Percentiles rank a stretch among this genome's conserved stretches.
phyloP scores from a whole-genome alignment of 129 eudicot species.

The Solidago caesia region DNA sequence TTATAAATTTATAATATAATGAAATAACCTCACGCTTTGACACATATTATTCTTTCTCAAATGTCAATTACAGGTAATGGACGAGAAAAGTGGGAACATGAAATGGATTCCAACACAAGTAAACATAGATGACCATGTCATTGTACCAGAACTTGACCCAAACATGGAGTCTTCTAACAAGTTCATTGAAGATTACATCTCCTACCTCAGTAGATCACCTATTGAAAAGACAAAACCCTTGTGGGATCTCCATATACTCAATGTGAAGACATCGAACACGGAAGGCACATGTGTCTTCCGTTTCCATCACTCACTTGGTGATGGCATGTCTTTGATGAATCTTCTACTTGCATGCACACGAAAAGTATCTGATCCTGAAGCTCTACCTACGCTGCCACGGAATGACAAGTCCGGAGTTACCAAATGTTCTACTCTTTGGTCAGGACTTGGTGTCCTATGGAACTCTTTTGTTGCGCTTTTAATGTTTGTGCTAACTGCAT shows the following conservation, averaged over 20 bases:
- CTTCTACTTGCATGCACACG: slow-evolving; percentile 31
- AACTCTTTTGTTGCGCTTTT: slow-evolving; percentile 32
- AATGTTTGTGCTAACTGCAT: slow-evolving; percentile 30
- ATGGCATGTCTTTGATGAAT: slow-evolving; percentile 41
- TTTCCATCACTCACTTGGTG: slow-evolving; percentile 49
- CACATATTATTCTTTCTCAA: too few relatives aligned
- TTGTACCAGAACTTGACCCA: slow-evolving; percentile 18
- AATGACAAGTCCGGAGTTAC: slow-evolving; percentile 16
- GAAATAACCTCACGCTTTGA: too few relatives aligned
- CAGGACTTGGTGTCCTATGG: slow-evolving; percentile 16
- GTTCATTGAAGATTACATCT: slow-evolving; percentile 38
- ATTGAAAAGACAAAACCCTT: slow-evolving; percentile 36
- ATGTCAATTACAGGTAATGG: slow-evolving; percentile 18
- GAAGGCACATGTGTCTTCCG: slow-evolving; percentile 39
- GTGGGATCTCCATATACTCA: slow-evolving; percentile 44
- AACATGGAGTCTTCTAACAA: slow-evolving; percentile 32
- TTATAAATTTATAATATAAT: too few relatives aligned
- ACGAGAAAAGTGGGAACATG: slow-evolving; percentile 26
- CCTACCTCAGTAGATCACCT: slow-evolving; percentile 34
- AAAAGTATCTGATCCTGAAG: slow-evolving; percentile 29
- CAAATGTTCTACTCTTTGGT: slow-evolving; percentile 18
- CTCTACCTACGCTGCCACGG: slow-evolving; percentile 22
- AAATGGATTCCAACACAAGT: slow-evolving; percentile 39
- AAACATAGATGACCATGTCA: slow-evolving; percentile 41
- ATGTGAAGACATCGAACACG: slow-evolving; percentile 27